A percentile compares a stretch with the other conserved stretches of the same genome.
phyloP scores from a whole-genome alignment of 2,329 filamentous ascomycete species.

The Penicillium sp. region DNA sequence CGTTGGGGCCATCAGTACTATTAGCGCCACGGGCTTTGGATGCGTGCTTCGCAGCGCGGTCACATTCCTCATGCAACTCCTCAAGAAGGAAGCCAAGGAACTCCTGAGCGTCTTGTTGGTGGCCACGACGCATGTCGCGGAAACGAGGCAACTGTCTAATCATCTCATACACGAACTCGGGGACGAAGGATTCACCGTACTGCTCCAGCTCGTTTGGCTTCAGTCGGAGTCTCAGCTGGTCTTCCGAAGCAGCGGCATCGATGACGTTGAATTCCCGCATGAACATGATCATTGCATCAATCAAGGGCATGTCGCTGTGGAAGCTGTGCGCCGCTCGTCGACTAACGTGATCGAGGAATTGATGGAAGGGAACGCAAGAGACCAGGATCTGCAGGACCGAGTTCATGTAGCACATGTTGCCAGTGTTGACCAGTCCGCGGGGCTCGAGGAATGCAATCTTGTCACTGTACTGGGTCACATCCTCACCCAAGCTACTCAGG shows the following conservation, averaged over 20 bases:
- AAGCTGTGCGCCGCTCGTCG: slow-evolving; percentile 85
- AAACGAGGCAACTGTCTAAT: slow-evolving; percentile 86
- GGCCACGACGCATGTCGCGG: slow-evolving; percentile 88
- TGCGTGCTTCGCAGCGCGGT: slow-evolving; percentile 67
- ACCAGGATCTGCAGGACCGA: slow-evolving; percentile 95
- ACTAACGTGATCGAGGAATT: slow-evolving; percentile 85
- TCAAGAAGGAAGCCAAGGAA: slow-evolving; percentile 93
- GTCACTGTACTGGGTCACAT: slow-evolving; percentile 55
- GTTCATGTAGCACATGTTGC: slow-evolving; percentile 99
- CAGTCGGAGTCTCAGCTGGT: slow-evolving; percentile 71
- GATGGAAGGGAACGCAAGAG: slow-evolving; percentile 91
- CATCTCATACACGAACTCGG: slow-evolving; percentile 93
- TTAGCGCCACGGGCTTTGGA: slow-evolving; percentile 49
- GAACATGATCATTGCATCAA: slow-evolving; percentile 97
- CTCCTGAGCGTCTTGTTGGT: slow-evolving; percentile 97
- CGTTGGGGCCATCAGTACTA: slow-evolving; percentile 39
- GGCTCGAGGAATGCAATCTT: slow-evolving; percentile 86
- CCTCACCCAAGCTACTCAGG: slow-evolving; percentile 70
- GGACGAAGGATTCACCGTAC: slow-evolving; percentile 87
- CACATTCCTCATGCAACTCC: slow-evolving; percentile 90
- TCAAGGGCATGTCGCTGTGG: slow-evolving; percentile 89
- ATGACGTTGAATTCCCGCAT: slow-evolving; percentile 89
- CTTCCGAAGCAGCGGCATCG: slow-evolving; percentile 72
- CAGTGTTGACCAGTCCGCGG: slow-evolving; percentile 90
- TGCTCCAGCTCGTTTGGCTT: slow-evolving; percentile 84